Percentiles rank a stretch among this genome's conserved stretches.
Evolutionary conservation across 2,329 filamentous ascomycete species (phyloP).

Genomic region (Pleomassaria siparia): DNA sequence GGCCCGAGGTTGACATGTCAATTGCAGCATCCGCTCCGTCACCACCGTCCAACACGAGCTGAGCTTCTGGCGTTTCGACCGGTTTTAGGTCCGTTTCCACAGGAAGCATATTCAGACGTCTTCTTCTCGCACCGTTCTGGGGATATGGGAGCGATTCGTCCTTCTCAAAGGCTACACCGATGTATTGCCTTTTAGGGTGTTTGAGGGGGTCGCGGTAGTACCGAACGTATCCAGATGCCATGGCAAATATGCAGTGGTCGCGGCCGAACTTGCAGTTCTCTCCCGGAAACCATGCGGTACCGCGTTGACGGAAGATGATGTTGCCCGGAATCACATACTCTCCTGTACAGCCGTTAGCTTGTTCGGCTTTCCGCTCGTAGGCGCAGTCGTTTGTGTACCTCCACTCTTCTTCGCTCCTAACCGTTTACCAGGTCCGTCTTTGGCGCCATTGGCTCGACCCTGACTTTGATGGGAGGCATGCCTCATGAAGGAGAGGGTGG

Average conservation of each 20-base stretch:
- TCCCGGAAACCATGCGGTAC: constrained; percentile 90
- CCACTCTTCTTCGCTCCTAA: constrained; percentile 91
- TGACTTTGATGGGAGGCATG: constrained; percentile 66
- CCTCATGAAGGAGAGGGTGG: constrained; percentile 53
- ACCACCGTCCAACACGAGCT: constrained; percentile 22
- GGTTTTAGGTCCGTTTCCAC: constrained; percentile 39
- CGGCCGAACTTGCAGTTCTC: constrained; percentile 95
- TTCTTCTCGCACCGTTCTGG: constrained; percentile 69
- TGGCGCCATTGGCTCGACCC: constrained; percentile 69
- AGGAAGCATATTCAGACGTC: constrained; percentile 73
- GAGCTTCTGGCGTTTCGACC: constrained; percentile 14
- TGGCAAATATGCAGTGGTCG: constrained; percentile 93
- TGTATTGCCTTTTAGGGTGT: constrained; percentile 89
- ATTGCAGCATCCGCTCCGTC: constrained; percentile 21
- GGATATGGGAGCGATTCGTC: constrained; percentile 78
- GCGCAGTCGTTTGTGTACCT: constrained; percentile 53
- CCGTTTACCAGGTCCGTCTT: constrained; percentile 77
- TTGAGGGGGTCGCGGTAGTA: constrained; percentile 88
- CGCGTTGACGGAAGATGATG: constrained; percentile 96
- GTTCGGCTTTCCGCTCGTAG: neutral
- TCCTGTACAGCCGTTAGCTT: constrained; percentile 53
- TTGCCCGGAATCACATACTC: constrained; percentile 94
- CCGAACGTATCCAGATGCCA: constrained; percentile 84
- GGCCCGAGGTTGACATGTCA: constrained; percentile 19
- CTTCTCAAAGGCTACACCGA: constrained; percentile 87